Percentiles rank a stretch among this genome's conserved stretches.
Conservation (phyloP, 73 alveolate genomes). For the Tetrahymena malaccensis region DNA sequence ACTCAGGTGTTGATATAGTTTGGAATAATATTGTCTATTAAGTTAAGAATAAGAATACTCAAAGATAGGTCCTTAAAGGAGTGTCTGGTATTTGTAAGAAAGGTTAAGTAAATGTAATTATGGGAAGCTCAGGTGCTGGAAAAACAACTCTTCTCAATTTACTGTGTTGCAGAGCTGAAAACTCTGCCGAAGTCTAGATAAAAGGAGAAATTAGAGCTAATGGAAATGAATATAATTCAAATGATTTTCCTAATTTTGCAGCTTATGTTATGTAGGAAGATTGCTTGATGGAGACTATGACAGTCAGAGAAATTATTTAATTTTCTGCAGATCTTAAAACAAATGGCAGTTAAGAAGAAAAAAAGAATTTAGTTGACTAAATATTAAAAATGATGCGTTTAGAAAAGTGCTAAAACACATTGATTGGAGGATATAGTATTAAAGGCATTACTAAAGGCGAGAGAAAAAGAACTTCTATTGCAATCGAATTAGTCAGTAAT, state of each 20-base stretch:
- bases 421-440: conserved; percentile 63
- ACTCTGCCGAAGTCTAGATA: conserved; percentile 9
- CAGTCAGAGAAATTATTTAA: conserved; percentile 46
- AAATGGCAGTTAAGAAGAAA: conserved; percentile 41
- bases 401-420: conserved; percentile 54
- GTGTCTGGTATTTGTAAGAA: conserved; percentile 18
- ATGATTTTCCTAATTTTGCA: conserved; percentile 6
- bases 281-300: conserved; percentile 33
- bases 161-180: conserved; percentile 19
- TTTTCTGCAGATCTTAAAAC: conserved; percentile 57
- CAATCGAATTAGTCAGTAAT: conserved; percentile 80
- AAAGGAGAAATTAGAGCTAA: conserved; percentile 19
- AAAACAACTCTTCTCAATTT: conserved; percentile 42
- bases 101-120: conserved; percentile 45
- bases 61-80: background rate
- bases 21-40: background rate
- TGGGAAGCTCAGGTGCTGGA: conserved; percentile 66
- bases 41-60: background rate
- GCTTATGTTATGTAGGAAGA: conserved; percentile 57
- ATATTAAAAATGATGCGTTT: conserved; percentile 50
- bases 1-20: background rate
- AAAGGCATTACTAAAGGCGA: conserved; percentile 92
- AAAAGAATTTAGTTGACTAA: conserved; percentile 39
- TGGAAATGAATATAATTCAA: conserved; percentile 13
- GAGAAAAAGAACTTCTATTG: conserved; percentile 78